A percentile compares a stretch with the other conserved stretches of the same genome.
phyloP scores from a whole-genome alignment of 1,139 yeast species.

The Tardiomyces digboiensis region DNA sequence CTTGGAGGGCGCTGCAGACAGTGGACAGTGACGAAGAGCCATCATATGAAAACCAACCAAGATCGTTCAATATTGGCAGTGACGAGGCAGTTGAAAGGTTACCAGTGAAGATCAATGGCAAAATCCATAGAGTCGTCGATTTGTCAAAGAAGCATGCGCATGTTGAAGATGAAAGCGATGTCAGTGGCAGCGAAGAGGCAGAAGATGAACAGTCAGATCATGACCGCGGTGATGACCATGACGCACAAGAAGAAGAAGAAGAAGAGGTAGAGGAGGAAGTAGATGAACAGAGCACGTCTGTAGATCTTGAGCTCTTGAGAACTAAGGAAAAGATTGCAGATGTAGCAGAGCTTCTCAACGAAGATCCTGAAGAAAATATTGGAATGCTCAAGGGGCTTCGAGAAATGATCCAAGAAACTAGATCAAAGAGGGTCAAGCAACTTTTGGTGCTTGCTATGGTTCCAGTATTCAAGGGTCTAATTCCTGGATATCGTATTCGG shows the following conservation, averaged over 20 bases:
- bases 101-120: slow-evolving; percentile 75
- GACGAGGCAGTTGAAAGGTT: slow-evolving; percentile 57
- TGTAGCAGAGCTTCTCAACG: slow-evolving; percentile 66
- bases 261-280: too few species aligned
- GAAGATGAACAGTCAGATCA: slow-evolving; percentile 16
- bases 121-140: slow-evolving; percentile 48
- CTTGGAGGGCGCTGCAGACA: not conserved
- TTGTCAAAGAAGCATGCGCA: slow-evolving; percentile 18
- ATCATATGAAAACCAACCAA: slow-evolving; percentile 26
- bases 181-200: slow-evolving; percentile 22
- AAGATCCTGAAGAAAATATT: slow-evolving; percentile 85
- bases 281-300: slow-evolving; percentile 14
- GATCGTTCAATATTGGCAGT: slow-evolving; percentile 22
- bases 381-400: slow-evolving; percentile 58
- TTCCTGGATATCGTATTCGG: slow-evolving; percentile 84
- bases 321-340: slow-evolving; percentile 81
- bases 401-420: slow-evolving; percentile 45
- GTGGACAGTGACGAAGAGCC: slow-evolving; percentile 19
- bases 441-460: slow-evolving; percentile 70
- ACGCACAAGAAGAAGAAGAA: too few species aligned
- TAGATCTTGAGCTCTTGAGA: slow-evolving; percentile 36
- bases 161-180: slow-evolving; percentile 14
- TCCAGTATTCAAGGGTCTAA: slow-evolving; percentile 74
- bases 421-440: slow-evolving; percentile 59
- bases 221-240: slow-evolving; percentile 16